Evolutionary conservation across 768 basidiomycete species (phyloP).

Genomic region (Suillus subaureus): DNA sequence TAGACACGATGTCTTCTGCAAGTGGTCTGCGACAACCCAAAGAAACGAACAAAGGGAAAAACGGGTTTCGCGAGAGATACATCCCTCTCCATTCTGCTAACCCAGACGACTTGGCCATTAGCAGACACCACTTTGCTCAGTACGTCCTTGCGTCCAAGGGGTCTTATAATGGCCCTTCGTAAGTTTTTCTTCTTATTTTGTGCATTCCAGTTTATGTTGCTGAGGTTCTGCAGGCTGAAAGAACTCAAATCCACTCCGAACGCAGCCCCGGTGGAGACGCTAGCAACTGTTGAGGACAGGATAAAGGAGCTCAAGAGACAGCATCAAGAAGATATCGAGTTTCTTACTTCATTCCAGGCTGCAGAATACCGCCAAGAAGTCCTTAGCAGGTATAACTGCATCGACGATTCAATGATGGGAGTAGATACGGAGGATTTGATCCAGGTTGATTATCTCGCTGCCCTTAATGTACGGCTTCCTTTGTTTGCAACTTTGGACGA

Average conservation of each 20-base stretch:
- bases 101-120: constrained; percentile 29
- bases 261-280: constrained; percentile 24
- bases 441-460: constrained; percentile 29
- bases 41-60: constrained; percentile 14
- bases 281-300: constrained; percentile 27
- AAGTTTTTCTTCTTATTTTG: constrained; percentile 15
- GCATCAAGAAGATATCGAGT: constrained; percentile 33
- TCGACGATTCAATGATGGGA: constrained; percentile 29
- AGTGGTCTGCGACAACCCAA: constrained; percentile 17
- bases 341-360: constrained; percentile 32
- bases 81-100: constrained; percentile 14
- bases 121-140: constrained; percentile 38
- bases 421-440: constrained; percentile 27
- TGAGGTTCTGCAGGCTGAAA: constrained; percentile 24
- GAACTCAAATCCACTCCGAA: constrained; percentile 22
- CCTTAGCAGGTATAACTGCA: constrained; percentile 25
- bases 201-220: neutral
- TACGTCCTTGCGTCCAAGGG: constrained; percentile 45
- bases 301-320: constrained; percentile 32
- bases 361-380: constrained; percentile 36
- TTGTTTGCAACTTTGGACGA: neutral
- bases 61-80: constrained; percentile 28
- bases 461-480: constrained; percentile 21
- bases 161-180: constrained; percentile 41
- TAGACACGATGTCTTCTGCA: constrained; percentile 10